Base-by-base conservation (phyloP, 495 filamentous ascomycete genomes). In the Aspergillus panamensis region DNA sequence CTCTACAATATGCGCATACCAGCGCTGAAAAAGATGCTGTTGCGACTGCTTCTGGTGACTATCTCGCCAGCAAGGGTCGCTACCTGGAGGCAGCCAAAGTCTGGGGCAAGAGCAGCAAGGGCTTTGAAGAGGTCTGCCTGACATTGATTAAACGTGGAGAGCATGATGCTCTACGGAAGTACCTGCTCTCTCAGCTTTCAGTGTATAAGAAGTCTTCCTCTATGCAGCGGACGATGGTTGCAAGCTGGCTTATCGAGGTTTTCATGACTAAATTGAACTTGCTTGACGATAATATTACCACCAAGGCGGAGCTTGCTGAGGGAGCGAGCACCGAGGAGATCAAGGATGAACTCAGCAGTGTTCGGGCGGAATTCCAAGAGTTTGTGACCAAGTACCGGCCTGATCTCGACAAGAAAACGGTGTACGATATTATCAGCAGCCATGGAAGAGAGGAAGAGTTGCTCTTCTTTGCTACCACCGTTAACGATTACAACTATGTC, bases 251-350 rank as follows among this genome's bases (percentile, higher is more conserved):
- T 50, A 79, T 96, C 16, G 94, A 98, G 62, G 79, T 96, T 7
- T 97, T 94, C 71, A 98, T 98, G 94, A 88, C 91, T 3, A 97
- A 96, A 72, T 79, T 97, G 31, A 97, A 97, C 64, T 87, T 87
- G 4, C 84, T 98, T 0, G 95, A 97, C 66, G 94, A 98, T 69
- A 91, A 90, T 13, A 90, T 97, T 51, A 87, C 91, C 35, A 96
- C 95, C 0, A 88, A 92, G 61, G 91, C 91, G 1, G 91, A 96
- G 62, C 73, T 96, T 37, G 83, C 85, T 3, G 88, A 89, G 59
- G 84, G 82, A 20, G 77, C 84, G 17, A 89, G 82, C 60, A 78
- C 84, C 0, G 81, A 80, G 25, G 85, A 94, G 52, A 87, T 89
- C 16, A 79, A 84, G 62, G 79, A 88, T 57, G 85, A 95, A 65